Percentiles rank a stretch among this genome's conserved stretches.
Conservation (phyloP, 306 rosid species). For the Cucumis melo region DNA sequence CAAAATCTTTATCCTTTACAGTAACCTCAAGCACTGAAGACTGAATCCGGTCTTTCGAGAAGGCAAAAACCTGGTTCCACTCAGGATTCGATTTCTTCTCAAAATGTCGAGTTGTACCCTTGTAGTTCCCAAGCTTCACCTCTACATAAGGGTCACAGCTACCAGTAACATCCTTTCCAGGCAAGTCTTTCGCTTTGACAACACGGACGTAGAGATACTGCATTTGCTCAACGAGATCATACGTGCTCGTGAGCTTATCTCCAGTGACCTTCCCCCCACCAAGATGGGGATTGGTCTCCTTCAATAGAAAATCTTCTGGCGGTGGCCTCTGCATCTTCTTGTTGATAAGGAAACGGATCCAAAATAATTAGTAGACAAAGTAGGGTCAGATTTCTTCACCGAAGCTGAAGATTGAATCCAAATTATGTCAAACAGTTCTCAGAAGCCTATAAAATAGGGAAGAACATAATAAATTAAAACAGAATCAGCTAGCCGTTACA, state of each 20-base stretch:
- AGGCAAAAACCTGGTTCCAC: conserved; percentile 93
- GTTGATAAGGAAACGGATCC: conserved; percentile 17
- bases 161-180: conserved; percentile 73
- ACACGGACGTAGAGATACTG: conserved; percentile 94
- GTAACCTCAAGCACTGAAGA: conserved; percentile 70
- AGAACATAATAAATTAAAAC: conserved; percentile 9
- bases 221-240: conserved; percentile 99
- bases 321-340: conserved; percentile 86
- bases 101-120: conserved; percentile 81
- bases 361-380: conserved; percentile 9
- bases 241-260: conserved; percentile 80
- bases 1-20: conserved; percentile 79
- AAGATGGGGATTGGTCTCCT: conserved; percentile 94
- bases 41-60: conserved; percentile 81
- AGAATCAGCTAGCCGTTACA: conserved; percentile 45
- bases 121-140: conserved; percentile 86
- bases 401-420: conserved; percentile 2
- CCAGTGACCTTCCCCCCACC: conserved; percentile 92
- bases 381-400: conserved; percentile 2
- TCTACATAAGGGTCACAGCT: conserved; percentile 92
- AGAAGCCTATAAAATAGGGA: conserved; percentile 41
- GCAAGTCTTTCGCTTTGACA: conserved; percentile 79
- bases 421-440: conserved; percentile 29
- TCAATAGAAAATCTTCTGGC: conserved; percentile 75
- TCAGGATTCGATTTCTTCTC: conserved; percentile 92